Evolutionary conservation across 2,329 filamentous ascomycete genomes (phyloP), one percentile per base, ranked within the genome.

Genomic region (Trichothecium sympodiale): DNA sequence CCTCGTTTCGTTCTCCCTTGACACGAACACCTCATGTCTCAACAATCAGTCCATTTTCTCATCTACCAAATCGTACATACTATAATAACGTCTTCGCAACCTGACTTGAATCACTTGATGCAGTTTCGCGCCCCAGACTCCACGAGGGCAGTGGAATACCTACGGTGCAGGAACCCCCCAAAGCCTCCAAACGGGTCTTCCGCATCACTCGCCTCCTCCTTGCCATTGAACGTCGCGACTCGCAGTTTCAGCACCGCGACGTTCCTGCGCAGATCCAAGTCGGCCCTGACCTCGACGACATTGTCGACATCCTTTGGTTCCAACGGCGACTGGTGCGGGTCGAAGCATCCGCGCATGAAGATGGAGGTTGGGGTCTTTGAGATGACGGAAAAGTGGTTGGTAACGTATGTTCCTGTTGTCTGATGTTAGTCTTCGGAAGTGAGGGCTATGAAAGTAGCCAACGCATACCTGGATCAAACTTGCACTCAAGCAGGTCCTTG

Each of bases 261-360:
- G 9, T 28, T 34, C n/a, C n/a, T 34, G 10, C 17, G 15, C 13
- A 27, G 16, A 14, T 34, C 33, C n/a, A 34, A 7, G 4, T 34
- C 5, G 6, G 33, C 17, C 4, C 6, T 27, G 18, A 34, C 29
- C 33, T 34, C 33, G 12, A 34, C 33, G 10, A 34, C 23, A 16
- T 34, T 34, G n/a, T 34, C 33, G 15, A 28, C 23, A 15, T 34
- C 14, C 33, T 10, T 26, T 9, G 33, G 33, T 14, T 8, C 17
- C n/a, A 16, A 26, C n/a, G 33, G 33, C 17, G 33, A 34, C 23
- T 26, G 33, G 14, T 34, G 33, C 10, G 34, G 28, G 27, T 36
- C 34, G 27, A 36, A 31, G 34, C 34, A 31, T 6, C 28, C 17
- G 29, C 34, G 27, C 34, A 36, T 36, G 28, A 31, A 31, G 35